Evolutionary conservation across 805 yeast species (phyloP).

Genomic region (Sugiyamaella smithiae): DNA sequence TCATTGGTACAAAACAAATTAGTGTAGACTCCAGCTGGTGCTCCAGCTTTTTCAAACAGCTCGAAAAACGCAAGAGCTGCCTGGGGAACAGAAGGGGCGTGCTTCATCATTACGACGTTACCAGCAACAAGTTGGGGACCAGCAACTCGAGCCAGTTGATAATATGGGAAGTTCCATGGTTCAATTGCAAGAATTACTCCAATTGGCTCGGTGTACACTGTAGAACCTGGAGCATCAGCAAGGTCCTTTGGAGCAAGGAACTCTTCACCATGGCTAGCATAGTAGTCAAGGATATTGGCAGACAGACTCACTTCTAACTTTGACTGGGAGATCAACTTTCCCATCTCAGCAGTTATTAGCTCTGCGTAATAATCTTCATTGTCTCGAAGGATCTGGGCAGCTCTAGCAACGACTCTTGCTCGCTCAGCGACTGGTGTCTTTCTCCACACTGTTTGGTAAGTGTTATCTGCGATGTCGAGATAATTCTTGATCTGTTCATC

Average conservation of each 20-base stretch:
- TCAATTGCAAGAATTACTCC: constrained; percentile 64
- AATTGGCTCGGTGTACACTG: constrained; percentile 56
- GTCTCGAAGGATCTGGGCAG: constrained; percentile 50
- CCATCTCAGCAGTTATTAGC: constrained; percentile 68
- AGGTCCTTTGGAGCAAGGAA: constrained; percentile 59
- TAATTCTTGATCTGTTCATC: constrained; percentile 50
- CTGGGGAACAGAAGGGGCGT: constrained; percentile 61
- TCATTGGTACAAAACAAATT: constrained; percentile 26
- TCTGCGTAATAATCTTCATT: constrained; percentile 61
- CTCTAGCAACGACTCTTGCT: constrained; percentile 45
- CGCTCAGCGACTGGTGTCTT: constrained; percentile 57
- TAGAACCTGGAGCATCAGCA: constrained; percentile 55
- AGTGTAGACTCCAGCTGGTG: constrained; percentile 51
- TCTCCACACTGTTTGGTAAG: constrained; percentile 50
- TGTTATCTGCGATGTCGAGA: constrained; percentile 48
- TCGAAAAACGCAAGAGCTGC: constrained; percentile 56
- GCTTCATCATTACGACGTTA: constrained; percentile 58
- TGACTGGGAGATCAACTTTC: constrained; percentile 67
- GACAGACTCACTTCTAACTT: constrained; percentile 52
- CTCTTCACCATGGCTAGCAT: constrained; percentile 66
- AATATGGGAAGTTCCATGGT: constrained; percentile 68
- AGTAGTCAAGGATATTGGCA: constrained; percentile 52
- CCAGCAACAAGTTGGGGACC: constrained; percentile 68
- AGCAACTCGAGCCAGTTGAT: constrained; percentile 64
- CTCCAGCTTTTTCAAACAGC: constrained; percentile 56